Evolutionary conservation across 2,329 filamentous ascomycete species (phyloP).

Genomic region (Colletotrichum destructivum): DNA sequence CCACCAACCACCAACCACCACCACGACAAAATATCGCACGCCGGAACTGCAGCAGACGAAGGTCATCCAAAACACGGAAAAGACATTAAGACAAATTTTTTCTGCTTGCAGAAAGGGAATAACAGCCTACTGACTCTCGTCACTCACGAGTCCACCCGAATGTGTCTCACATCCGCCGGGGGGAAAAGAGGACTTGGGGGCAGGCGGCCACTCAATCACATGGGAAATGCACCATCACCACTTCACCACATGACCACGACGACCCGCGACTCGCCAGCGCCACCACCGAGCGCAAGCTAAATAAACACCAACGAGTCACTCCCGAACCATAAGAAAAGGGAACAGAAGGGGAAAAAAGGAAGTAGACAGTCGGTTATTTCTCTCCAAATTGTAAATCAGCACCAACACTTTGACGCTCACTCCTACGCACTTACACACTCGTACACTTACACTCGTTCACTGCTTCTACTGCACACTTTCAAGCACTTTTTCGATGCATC

Average conservation of each 20-base stretch:
- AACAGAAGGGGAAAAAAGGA: background rate
- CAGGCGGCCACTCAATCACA: conserved; percentile 24
- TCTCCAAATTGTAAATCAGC: background rate
- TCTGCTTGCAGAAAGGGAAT: background rate
- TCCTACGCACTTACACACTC: background rate
- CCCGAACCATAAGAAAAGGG: background rate
- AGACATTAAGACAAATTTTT: background rate
- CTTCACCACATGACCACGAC: conserved; percentile 26
- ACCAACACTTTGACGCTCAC: background rate
- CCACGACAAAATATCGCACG: background rate
- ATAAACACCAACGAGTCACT: conserved; percentile 4
- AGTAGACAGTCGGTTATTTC: background rate
- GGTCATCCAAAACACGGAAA: conserved; percentile 4
- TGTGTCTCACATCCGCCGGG: conserved; percentile 8
- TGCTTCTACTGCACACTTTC: background rate
- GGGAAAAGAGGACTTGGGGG: background rate
- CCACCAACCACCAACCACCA: background rate
- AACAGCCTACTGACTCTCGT: background rate
- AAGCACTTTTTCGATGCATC: background rate
- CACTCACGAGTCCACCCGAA: background rate
- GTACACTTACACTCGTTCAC: background rate
- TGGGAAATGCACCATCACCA: conserved; percentile 26
- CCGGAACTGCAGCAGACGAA: conserved; percentile 5
- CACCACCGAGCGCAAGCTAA: conserved; percentile 8
- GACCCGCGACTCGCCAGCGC: conserved; percentile 19